Evolutionary conservation across 2,329 filamentous ascomycete species (phyloP).

Genomic region (Cercospora sp.): DNA sequence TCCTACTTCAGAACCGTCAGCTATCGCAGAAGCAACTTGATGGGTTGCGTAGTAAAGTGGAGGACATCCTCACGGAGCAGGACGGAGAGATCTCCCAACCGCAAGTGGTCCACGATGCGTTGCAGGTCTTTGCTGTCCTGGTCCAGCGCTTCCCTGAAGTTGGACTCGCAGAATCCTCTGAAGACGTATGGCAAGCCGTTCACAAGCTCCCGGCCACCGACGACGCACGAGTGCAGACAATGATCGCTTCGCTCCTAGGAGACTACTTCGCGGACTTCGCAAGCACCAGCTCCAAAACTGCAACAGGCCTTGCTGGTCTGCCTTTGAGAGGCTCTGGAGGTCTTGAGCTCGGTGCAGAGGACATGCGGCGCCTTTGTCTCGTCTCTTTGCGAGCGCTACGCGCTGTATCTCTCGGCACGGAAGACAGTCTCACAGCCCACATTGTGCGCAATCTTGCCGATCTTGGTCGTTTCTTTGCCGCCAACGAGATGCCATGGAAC

Average conservation of each 20-base stretch:
- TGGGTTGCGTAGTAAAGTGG: conserved; percentile 55
- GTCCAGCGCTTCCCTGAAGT: conserved; percentile 64
- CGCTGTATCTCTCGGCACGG: conserved; percentile 56
- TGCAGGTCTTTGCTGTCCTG: conserved; percentile 69
- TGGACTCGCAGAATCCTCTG: conserved; percentile 61
- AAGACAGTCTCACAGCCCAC: conserved; percentile 75
- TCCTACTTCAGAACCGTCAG: conserved; percentile 71
- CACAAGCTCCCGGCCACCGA: conserved; percentile 69
- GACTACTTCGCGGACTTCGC: conserved; percentile 80
- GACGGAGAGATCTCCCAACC: conserved; percentile 60
- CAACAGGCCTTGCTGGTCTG: conserved; percentile 54
- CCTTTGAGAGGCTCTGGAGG: conserved; percentile 70
- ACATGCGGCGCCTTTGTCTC: conserved; percentile 61
- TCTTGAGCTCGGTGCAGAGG: conserved; percentile 63
- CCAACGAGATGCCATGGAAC: conserved; percentile 55
- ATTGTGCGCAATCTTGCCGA: conserved; percentile 80
- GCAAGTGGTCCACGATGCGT: conserved; percentile 71
- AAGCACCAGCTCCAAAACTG: conserved; percentile 55
- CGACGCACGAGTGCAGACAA: conserved; percentile 73
- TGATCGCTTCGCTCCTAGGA: conserved; percentile 70
- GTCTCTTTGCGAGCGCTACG: conserved; percentile 61
- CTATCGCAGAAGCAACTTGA: conserved; percentile 68
- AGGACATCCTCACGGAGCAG: conserved; percentile 52
- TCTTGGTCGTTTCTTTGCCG: conserved; percentile 65
- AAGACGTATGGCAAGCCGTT: conserved; percentile 69